A percentile compares a stretch with the other conserved stretches of the same genome.
These are phyloP conservation scores for Adansonia digitata DNA, from an alignment of 345 rosid species.

Conservation along the genomic window DNA sequence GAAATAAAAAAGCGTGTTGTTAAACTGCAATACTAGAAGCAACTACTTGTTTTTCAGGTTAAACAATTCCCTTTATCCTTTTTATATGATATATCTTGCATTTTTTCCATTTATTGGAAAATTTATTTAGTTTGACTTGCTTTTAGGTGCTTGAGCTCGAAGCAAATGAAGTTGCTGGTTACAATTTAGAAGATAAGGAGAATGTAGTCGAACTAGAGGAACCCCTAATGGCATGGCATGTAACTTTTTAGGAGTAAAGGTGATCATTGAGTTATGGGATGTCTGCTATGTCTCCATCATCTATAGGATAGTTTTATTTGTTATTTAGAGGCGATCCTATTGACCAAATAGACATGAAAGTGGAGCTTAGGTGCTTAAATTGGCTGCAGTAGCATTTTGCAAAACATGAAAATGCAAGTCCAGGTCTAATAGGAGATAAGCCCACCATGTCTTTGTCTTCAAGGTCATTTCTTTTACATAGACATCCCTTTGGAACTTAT, in stretches of 20 bases:
- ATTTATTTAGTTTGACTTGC: background rate
- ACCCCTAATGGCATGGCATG: conserved; percentile 76
- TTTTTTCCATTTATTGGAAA: background rate
- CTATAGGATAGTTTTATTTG: conserved; percentile 90
- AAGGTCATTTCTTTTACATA: conserved; percentile 32
- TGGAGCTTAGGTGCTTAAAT: conserved; percentile 88
- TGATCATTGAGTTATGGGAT: conserved; percentile 29
- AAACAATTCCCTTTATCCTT: background rate
- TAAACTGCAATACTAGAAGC: conserved; percentile 97
- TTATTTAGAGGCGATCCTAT: conserved; percentile 93
- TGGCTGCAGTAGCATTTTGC: conserved; percentile 95
- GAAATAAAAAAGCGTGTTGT: conserved; percentile 97
- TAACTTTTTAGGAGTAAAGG: conserved; percentile 81
- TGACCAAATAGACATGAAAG: conserved; percentile 97
- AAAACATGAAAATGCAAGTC: conserved; percentile 86
- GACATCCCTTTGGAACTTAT: background rate
- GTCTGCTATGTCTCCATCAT: conserved; percentile 79
- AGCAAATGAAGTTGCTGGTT: conserved; percentile 93
- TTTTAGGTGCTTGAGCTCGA: conserved; percentile 91
- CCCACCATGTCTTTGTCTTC: conserved; percentile 68
- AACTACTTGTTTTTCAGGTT: conserved; percentile 99
- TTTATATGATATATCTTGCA: background rate
- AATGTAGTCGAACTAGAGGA: conserved; percentile 38
- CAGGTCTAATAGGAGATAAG: conserved; percentile 66
- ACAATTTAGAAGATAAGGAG: conserved; percentile 57